A percentile compares a stretch with the other conserved stretches of the same genome.
phyloP scores from a whole-genome alignment of 139 green algal species.

The Tetradesmus lagerheimii region DNA sequence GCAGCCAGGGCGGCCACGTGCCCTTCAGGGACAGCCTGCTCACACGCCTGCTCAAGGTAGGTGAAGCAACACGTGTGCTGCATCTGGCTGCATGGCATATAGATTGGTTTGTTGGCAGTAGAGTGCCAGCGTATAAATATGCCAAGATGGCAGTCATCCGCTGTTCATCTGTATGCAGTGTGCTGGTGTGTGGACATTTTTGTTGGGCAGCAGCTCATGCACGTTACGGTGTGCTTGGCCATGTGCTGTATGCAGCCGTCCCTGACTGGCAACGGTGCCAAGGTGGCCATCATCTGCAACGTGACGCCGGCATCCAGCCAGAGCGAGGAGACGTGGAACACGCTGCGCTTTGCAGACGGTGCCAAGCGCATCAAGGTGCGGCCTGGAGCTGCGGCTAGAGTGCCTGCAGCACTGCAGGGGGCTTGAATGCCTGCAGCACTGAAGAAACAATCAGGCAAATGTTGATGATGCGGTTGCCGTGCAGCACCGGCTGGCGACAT shows the following conservation, averaged over 20 bases:
- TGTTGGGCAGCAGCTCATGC: no score
- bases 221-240: background rate
- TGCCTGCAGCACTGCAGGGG: no score
- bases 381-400: no score
- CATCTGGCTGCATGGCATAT: no score
- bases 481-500: no score
- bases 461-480: no score
- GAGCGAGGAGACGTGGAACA: conserved; percentile 96
- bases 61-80: conserved; percentile 19
- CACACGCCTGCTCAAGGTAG: conserved; percentile 81
- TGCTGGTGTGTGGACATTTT: background rate
- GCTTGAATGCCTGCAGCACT: no score
- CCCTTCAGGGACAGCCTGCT: conserved; percentile 94
- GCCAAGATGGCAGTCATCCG: background rate
- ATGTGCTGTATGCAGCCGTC: conserved; percentile 52
- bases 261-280: conserved; percentile 77
- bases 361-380: conserved; percentile 80
- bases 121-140: no score
- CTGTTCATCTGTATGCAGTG: no score
- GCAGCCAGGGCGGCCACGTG: conserved; percentile 72
- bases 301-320: conserved; percentile 90
- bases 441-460: no score
- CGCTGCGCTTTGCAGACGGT: conserved; percentile 96
- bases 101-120: no score
- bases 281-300: conserved; percentile 89